Evolutionary conservation across 2,329 filamentous ascomycete species (phyloP), one percentile per base, ranked within the genome.

Genomic region (Blastomyces gilchristii): DNA sequence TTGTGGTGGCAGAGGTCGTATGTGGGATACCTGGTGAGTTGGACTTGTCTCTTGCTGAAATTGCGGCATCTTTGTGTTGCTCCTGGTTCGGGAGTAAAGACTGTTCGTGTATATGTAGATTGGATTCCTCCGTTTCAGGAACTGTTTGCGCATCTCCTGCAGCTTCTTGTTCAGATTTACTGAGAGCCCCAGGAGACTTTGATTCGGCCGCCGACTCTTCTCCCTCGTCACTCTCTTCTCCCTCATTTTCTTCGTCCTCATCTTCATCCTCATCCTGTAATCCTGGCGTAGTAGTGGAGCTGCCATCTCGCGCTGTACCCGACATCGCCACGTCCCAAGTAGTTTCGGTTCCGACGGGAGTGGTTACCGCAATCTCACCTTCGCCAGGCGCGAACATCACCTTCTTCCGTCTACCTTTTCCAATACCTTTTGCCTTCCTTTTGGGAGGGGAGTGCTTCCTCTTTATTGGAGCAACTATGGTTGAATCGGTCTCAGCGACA

Each of bases 351-450:
- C 74, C 74, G 39, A 77, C 80, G 28, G 73, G 74, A 39, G 73
- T 72, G 41, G 77, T 75, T 31, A 73, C 65, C 43, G 72, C 73
- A 65, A 74, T 76, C 34, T 63, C 74, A 53, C 68, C 77, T 74
- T 80, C 69, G 62, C 79, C 68, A 79, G 72, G 74, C 2, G 74
- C 73, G 67, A 86, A 85, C 65, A 82, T 82, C 52, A 86, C 83
- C 73, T 87, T 90, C 76, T 87, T 89, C 81, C 88, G 93, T 66
- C 85, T 83, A 18, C 90, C 90, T 66, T 91, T 85, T 8, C 90
- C 90, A 45, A 89, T 86, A 0, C 90, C 88, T 74, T 89, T 92
- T 58, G 83, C 81, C 80, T 93, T 96, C 74, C 90, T 87, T 74
- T 91, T 91, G 0, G 89, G 89, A 0, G 87, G 87, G 65, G 87